A percentile compares a stretch with the other conserved stretches of the same genome.
Conservation (phyloP, 2,329 filamentous ascomycete genomes). For the Epichloe aotearoae region DNA sequence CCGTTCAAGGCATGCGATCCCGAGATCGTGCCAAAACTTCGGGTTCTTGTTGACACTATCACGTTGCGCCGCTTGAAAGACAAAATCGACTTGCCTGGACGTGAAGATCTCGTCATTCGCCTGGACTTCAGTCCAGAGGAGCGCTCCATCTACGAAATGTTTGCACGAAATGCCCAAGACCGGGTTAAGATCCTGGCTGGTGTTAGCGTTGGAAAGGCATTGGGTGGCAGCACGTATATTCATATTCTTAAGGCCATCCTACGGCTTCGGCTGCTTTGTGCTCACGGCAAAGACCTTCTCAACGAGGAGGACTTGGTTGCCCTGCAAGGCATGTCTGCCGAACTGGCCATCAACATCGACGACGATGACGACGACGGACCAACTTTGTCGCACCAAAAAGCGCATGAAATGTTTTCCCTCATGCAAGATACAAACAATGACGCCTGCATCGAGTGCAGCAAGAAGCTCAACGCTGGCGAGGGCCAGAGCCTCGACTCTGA, state of each 20-base stretch:
- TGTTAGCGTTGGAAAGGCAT: slow-evolving; percentile 42
- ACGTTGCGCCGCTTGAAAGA: slow-evolving; percentile 87
- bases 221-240: slow-evolving; percentile 81
- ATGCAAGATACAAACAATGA: slow-evolving; percentile 74
- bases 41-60: slow-evolving; percentile 85
- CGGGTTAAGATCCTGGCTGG: slow-evolving; percentile 64
- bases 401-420: slow-evolving; percentile 73
- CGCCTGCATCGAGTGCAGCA: slow-evolving; percentile 56
- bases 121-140: slow-evolving; percentile 69
- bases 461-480: slow-evolving; percentile 44
- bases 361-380: slow-evolving; percentile 47
- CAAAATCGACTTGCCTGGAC: slow-evolving; percentile 67
- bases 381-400: slow-evolving; percentile 53
- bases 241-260: slow-evolving; percentile 87
- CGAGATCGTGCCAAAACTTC: slow-evolving; percentile 70
- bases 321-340: slow-evolving; percentile 67
- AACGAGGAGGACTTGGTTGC: slow-evolving; percentile 70
- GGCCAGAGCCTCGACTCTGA: slow-evolving; percentile 45
- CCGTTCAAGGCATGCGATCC: slow-evolving; percentile 83
- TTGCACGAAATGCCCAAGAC: slow-evolving; percentile 66
- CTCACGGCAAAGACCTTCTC: slow-evolving; percentile 84
- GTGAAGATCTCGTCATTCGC: slow-evolving; percentile 57
- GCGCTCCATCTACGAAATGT: slow-evolving; percentile 66
- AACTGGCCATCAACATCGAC: slow-evolving; percentile 80
- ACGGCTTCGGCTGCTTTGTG: slow-evolving; percentile 78